A percentile compares a stretch with the other conserved stretches of the same genome.
Conservation (phyloP, 2,329 filamentous ascomycete genomes). For the Talaromyces sp. region DNA sequence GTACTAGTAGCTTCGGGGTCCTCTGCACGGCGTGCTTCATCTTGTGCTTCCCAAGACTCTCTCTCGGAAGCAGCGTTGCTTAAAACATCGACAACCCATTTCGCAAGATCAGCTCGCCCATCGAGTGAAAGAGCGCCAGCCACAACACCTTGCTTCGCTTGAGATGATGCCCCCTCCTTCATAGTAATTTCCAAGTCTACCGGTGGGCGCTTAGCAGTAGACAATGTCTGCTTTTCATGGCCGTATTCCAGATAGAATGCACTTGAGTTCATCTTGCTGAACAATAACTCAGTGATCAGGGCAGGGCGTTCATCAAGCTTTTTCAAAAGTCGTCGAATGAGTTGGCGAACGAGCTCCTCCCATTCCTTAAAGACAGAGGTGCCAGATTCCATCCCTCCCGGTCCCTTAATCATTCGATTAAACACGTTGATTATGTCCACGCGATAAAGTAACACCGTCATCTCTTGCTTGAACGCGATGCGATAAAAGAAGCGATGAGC, state of each 20-base stretch:
- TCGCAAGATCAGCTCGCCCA: constrained; percentile 72
- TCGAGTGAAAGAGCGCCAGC: constrained; percentile 80
- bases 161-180: constrained; percentile 62
- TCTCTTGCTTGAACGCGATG: constrained; percentile 90
- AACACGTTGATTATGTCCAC: constrained; percentile 89
- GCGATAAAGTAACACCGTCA: constrained; percentile 83
- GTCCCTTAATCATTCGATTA: constrained; percentile 89
- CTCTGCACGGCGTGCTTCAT: constrained; percentile 60
- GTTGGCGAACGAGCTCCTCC: constrained; percentile 83
- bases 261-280: constrained; percentile 85
- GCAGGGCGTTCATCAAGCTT: constrained; percentile 85
- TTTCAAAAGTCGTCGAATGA: constrained; percentile 78
- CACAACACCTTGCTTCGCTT: constrained; percentile 76
- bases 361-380: constrained; percentile 79
- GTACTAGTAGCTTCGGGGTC: constrained; percentile 31
- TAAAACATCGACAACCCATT: constrained; percentile 78
- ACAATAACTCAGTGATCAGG: constrained; percentile 86
- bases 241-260: constrained; percentile 89
- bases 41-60: constrained; percentile 74
- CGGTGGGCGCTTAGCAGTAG: constrained; percentile 67
- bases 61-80: constrained; percentile 70
- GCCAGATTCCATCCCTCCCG: constrained; percentile 70
- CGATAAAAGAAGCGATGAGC: constrained; percentile 93
- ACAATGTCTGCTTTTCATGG: constrained; percentile 75
- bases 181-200: constrained; percentile 83